A percentile compares a stretch with the other conserved stretches of the same genome.
phyloP scores from a whole-genome alignment of 257 asterid species.

The Solanum etuberosum region DNA sequence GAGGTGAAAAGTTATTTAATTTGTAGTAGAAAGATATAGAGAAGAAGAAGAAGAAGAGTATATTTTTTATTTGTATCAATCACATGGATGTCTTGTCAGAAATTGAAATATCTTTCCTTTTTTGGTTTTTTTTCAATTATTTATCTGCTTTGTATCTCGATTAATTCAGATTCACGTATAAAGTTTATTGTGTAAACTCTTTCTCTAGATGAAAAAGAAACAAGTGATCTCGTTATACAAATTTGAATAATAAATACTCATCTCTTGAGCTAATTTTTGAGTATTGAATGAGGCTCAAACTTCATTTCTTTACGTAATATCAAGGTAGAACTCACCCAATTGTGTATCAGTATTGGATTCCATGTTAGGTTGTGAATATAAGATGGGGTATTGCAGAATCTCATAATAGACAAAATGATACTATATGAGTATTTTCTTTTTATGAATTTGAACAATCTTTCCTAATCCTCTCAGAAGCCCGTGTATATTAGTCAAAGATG shows the following conservation, averaged over 20 bases:
- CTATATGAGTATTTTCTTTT: accelerated
- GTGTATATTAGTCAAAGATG: too few relatives aligned
- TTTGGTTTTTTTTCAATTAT: neutral
- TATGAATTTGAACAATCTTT: neutral
- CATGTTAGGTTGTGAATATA: neutral
- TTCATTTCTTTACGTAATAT: neutral
- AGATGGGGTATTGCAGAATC: too few relatives aligned
- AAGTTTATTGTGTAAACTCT: neutral
- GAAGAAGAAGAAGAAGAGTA: constrained; percentile 1
- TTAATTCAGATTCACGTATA: neutral
- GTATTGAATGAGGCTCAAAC: neutral
- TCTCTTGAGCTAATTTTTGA: neutral
- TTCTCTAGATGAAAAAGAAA: too few relatives aligned
- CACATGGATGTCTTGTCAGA: constrained; percentile 34
- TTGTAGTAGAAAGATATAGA: neutral
- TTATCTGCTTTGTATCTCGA: neutral
- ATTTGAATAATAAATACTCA: neutral
- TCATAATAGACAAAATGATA: neutral
- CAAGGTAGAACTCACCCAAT: accelerated
- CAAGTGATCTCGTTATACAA: neutral
- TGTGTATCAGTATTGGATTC: accelerated
- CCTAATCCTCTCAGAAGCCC: too few relatives aligned
- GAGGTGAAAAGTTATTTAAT: constrained; percentile 21
- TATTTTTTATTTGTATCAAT: constrained; percentile 9
- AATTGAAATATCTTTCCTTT: neutral